Base-by-base conservation (phyloP, 148 eudicot genomes). In the Vaccinium corymbosum region DNA sequence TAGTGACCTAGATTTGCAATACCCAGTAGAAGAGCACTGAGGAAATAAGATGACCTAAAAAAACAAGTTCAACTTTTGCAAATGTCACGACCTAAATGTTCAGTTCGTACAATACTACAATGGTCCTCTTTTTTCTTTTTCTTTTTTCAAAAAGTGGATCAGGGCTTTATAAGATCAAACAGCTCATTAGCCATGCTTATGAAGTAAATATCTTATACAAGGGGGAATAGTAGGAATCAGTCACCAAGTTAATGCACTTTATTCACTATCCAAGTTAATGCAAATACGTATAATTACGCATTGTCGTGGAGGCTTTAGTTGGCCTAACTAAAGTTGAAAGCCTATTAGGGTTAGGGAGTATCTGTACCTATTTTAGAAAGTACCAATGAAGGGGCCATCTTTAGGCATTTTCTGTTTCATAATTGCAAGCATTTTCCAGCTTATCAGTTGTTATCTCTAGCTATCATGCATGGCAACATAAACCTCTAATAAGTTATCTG, bases 1-100 rank as follows among this genome's bases (percentile, higher is more conserved):
- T 62, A 62, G 76, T 83, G 85, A 83, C 81, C 38, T 25, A 78
- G 85, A 76, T 77, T 48, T 29, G 76, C 81, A 83, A 48, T 77
- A 77, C 27, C 78, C 78, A 52, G 49, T 82, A 32, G 74, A 50
- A 49, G 84, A 50, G 84, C 84, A 71, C 52, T 51, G 32, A 71
- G 52, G 78, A 82, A 62, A 82, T 27, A 70, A 35, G 11, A 51
- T 50, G 84, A 71, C 78, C 78, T 82, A 82, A 71, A 71, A 46
- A 49, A 81, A 10, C 38, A 49, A 81, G 66, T 59, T 20, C 22
- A 59, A 59, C 66, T 19, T 59, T 20, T 59, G n/a, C 46, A 42
- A 42, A 42, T 42, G 46, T 42, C 46, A 42, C 6, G 46, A 42
- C 6, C 46, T 42, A 42, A 42, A 42, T 42, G 4, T 20, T 25